These are phyloP conservation scores for Xylaria curta DNA, from an alignment of 495 filamentous ascomycete genomes.

Conservation along the genomic window DNA sequence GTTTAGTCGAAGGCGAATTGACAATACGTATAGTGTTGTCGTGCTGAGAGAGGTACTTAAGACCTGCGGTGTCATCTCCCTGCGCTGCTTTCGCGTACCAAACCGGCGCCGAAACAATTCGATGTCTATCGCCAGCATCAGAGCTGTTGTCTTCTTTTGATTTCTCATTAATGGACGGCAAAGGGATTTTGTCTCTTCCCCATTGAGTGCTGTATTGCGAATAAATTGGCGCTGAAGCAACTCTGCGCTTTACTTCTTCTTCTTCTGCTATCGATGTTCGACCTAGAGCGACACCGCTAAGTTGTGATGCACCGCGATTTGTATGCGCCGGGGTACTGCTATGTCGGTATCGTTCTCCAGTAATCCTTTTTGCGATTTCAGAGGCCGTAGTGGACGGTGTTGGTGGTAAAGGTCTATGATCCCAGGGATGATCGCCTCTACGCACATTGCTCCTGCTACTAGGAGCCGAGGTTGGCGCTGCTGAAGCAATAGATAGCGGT, in stretches of 20 bases:
- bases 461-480: conserved; percentile 29
- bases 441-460: conserved; percentile 21
- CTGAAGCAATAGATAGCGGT: not conserved
- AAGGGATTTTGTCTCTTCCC: conserved; percentile 44
- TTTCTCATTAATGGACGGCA: conserved; percentile 62
- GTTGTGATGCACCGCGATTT: conserved; percentile 14
- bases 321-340: not conserved
- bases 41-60: conserved; percentile 44
- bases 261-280: conserved; percentile 23
- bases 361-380: conserved; percentile 30
- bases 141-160: conserved; percentile 39
- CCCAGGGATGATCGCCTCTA: conserved; percentile 35
- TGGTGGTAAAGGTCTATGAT: conserved; percentile 55
- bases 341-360: conserved; percentile 11
- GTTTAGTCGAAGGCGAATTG: conserved; percentile 41
- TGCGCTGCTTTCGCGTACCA: conserved; percentile 27
- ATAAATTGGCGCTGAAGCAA: conserved; percentile 63
- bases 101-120: conserved; percentile 38
- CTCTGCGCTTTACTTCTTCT: conserved; percentile 47
- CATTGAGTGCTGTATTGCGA: conserved; percentile 41
- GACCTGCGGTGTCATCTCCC: conserved; percentile 38
- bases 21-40: conserved; percentile 61
- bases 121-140: conserved; percentile 39
- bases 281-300: conserved; percentile 9
- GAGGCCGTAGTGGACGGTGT: conserved; percentile 61